These are phyloP conservation scores for Simplicillium sp. DNA, from an alignment of 2,329 filamentous ascomycete species.

Conservation along the genomic window DNA sequence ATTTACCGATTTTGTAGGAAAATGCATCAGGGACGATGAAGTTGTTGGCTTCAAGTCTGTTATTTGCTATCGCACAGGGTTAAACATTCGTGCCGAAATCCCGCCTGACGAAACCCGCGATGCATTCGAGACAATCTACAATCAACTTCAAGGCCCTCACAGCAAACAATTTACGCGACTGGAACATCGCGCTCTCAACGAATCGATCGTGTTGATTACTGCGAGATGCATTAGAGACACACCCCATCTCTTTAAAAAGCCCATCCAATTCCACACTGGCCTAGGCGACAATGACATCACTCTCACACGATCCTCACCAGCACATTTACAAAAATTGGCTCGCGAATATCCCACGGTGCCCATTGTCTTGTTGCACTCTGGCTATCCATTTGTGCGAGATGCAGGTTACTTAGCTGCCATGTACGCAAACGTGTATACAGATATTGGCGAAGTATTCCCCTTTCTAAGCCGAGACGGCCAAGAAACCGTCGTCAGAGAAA, in stretches of 20 bases:
- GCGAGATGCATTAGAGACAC: conserved; percentile 47
- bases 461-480: conserved; percentile 70
- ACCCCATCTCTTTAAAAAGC: conserved; percentile 45
- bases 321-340: conserved; percentile 66
- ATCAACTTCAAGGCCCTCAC: conserved; percentile 5
- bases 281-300: conserved; percentile 72
- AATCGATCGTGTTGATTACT: conserved; percentile 56
- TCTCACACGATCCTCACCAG: conserved; percentile 60
- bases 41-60: conserved; percentile 78
- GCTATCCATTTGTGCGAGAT: conserved; percentile 74
- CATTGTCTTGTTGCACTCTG: conserved; percentile 69
- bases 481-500: conserved; percentile 58
- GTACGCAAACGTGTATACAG: conserved; percentile 72
- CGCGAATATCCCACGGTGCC: conserved; percentile 58
- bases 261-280: conserved; percentile 76
- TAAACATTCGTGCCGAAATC: conserved; percentile 43
- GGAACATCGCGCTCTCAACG: conserved; percentile 56
- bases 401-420: conserved; percentile 69
- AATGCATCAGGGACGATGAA: conserved; percentile 42
- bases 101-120: conserved; percentile 30
- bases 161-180: conserved; percentile 38
- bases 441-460: conserved; percentile 77
- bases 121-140: conserved; percentile 27
- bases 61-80: conserved; percentile 70
- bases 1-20: conserved; percentile 39